Conservation (phyloP, 495 filamentous ascomycete species). For the Tuber indicum region DNA sequence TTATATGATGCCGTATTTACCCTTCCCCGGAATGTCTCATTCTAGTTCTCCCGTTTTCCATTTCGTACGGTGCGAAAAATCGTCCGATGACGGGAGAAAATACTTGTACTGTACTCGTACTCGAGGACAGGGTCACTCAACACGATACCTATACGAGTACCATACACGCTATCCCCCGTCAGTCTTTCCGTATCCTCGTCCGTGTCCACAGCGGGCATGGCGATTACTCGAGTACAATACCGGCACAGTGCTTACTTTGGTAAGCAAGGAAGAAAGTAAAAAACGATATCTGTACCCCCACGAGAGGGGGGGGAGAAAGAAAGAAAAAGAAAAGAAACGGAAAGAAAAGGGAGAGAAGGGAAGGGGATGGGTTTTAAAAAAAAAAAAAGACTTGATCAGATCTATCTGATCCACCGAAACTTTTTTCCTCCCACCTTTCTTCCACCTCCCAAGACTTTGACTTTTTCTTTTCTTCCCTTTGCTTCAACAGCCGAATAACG, state of each 20-base stretch:
- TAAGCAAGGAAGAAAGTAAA: neutral
- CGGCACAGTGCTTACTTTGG: neutral
- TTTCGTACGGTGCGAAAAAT: neutral
- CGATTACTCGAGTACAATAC: neutral
- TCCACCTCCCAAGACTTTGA: neutral
- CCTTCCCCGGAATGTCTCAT: constrained; percentile 10
- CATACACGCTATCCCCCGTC: neutral
- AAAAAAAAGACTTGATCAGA: neutral
- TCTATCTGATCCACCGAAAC: neutral
- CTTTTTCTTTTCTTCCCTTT: neutral
- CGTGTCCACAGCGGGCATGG: neutral
- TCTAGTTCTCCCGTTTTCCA: neutral
- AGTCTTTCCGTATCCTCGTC: neutral
- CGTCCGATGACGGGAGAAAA: neutral
- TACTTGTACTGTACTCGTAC: neutral
- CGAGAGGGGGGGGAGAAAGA: neutral
- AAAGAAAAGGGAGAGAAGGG: neutral
- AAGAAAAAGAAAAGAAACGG: neutral
- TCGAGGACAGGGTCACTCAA: too few species aligned
- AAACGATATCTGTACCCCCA: neutral
- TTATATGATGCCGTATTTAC: constrained; percentile 8
- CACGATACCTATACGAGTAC: neutral
- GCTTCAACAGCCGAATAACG: neutral
- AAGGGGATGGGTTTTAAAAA: neutral
- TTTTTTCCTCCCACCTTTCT: neutral